Evolutionary conservation across 352 stramenopile genomes (phyloP).

Genomic region (Globisporangium rhizosaccharum): DNA sequence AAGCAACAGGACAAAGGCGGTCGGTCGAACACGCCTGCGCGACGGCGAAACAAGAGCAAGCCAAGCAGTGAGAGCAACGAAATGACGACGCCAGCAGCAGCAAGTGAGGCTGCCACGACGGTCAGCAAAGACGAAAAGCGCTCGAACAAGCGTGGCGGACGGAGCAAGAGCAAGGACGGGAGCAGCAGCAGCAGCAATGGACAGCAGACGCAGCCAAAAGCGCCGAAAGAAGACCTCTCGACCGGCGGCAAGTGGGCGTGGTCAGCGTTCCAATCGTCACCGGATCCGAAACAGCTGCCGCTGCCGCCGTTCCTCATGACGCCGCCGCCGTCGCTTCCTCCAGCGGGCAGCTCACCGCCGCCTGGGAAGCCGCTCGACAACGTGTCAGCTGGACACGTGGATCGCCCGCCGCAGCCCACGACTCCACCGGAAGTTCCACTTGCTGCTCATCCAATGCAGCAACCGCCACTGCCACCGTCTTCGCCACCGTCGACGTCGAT

Average conservation of each 20-base stretch:
- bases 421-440: conserved; percentile 14
- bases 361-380: conserved; percentile 9
- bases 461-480: background rate
- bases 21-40: conserved; percentile 34
- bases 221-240: conserved; percentile 44
- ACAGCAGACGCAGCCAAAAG: background rate
- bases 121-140: conserved; percentile 9
- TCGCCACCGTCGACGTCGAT: conserved; percentile 19
- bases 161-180: conserved; percentile 29
- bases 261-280: conserved; percentile 80
- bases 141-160: conserved; percentile 28
- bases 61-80: conserved; percentile 5
- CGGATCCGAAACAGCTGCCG: conserved; percentile 63
- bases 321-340: conserved; percentile 15
- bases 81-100: background rate
- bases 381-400: conserved; percentile 1
- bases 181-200: conserved; percentile 21
- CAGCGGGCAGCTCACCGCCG: conserved; percentile 18
- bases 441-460: background rate
- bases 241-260: conserved; percentile 71
- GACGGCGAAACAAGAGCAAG: conserved; percentile 36
- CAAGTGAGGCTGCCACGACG: background rate
- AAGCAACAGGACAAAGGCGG: conserved; percentile 29
- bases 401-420: conserved; percentile 29
- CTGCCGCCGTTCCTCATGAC: conserved; percentile 62